Evolutionary conservation across 148 eudicot genomes (phyloP).

Genomic region (Salicornia ramosissima): DNA sequence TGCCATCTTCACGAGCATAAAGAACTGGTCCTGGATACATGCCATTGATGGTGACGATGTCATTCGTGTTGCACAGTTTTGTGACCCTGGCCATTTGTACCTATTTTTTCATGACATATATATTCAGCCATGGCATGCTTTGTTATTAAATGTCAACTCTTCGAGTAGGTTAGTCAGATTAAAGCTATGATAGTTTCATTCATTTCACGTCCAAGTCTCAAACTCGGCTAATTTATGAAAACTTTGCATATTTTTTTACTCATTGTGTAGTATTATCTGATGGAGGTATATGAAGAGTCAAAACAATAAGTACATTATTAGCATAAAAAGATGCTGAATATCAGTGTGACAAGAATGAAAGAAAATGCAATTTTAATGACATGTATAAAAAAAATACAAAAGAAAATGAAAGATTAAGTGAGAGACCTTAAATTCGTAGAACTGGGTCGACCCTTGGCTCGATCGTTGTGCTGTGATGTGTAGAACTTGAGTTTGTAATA

Average conservation of each 20-base stretch:
- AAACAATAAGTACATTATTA: neutral
- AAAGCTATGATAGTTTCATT: neutral
- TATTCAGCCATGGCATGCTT: neutral
- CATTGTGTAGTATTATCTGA: neutral
- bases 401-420: neutral
- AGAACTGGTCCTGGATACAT: conserved; percentile 57
- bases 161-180: neutral
- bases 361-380: conserved; percentile 6
- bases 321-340: neutral
- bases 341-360: neutral
- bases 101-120: conserved; percentile 21
- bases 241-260: neutral
- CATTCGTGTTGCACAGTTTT: conserved; percentile 41
- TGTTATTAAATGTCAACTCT: neutral
- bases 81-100: conserved; percentile 45
- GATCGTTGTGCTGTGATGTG: conserved; percentile 5
- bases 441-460: conserved; percentile 36
- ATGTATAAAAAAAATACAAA: too few species aligned
- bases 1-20: conserved; percentile 54
- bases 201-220: neutral
- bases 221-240: neutral
- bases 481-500: conserved; percentile 18
- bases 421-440: conserved; percentile 51
- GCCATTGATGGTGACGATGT: conserved; percentile 42
- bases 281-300: neutral